Conservation (phyloP, 1,284 basidiomycete genomes). For the Puccinia horiana region DNA sequence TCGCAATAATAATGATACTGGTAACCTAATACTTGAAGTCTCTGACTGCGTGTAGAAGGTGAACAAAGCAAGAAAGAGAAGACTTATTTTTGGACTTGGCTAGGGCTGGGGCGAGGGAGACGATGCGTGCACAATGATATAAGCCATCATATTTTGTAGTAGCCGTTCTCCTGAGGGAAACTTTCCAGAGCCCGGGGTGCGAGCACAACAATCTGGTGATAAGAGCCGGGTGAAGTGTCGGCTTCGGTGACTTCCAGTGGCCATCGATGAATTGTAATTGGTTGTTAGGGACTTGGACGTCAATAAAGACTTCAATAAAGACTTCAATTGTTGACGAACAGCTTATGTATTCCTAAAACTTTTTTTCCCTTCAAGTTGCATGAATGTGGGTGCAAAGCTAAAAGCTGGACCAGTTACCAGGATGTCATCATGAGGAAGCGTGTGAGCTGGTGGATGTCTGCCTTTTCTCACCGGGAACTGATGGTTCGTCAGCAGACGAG, state of each 20-base stretch:
- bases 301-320: not conserved
- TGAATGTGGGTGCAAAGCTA: not conserved
- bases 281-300: conserved; percentile 2
- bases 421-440: not conserved
- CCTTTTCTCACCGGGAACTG: not conserved
- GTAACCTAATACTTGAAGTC: conserved; percentile 21
- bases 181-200: not conserved
- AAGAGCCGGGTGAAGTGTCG: not conserved
- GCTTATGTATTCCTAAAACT: not conserved
- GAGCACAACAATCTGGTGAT: not conserved
- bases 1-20: conserved; percentile 19
- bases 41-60: conserved; percentile 30
- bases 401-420: not conserved
- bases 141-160: not conserved
- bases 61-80: conserved; percentile 6
- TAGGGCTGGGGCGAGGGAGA: not conserved
- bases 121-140: not conserved
- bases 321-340: not conserved
- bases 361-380: not conserved
- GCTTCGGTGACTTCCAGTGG: not conserved
- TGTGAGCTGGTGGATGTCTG: not conserved
- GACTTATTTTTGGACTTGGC: not conserved
- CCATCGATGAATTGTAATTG: not conserved
- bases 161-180: not conserved
- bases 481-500: conserved; percentile 18